Base-by-base conservation (phyloP, 2,329 filamentous ascomycete genomes). In the Ilyonectria destructans region DNA sequence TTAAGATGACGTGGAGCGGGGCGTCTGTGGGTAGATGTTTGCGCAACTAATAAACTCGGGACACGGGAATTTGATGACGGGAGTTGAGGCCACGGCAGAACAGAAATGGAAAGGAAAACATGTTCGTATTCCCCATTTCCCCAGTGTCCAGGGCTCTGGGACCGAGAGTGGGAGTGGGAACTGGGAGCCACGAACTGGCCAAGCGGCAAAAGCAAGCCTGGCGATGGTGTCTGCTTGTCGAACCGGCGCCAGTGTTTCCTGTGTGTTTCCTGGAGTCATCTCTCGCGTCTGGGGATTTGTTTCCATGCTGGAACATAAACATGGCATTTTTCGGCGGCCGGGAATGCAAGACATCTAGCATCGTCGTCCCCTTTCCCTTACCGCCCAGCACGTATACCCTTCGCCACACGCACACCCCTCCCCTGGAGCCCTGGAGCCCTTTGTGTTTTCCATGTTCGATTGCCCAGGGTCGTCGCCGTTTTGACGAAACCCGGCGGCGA, bases 191-290 rank as follows among this genome's bases (percentile, higher is more conserved):
- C 54, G 65, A 62, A 55, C 43, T 59, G 48, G 52, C 29, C 45
- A 54, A 45, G 62, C 67, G 58, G 58, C 61, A 66, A 52, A 71
- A 61, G 67, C 59, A 64, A 55, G 69, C 43, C 54, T 51, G 37
- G 10, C 37, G 37, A 40, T 40, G 37, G 17, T 19, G 40, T 45
- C 35, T 65, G 67, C 58, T 56, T 49, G 23, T 52, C 70, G 70
- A 55, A 49, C 59, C 45, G 37, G 48, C 56, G 57, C 59, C 68
- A 68, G 60, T 65, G 68, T 71, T 71, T 71, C 69, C 65, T 61
- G 40, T 52, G 55, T 52, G 70, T 71, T 73, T 72, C 69, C 67
- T 63, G 31, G 51, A n/a, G 29, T 29, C 13, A 3, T 15, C 17
- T 26, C 10, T 61, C 60, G 55, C 48, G 58, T 54, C 67, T 66